Base-by-base conservation (phyloP, 805 yeast genomes). In the Starmerella scarabaei region DNA sequence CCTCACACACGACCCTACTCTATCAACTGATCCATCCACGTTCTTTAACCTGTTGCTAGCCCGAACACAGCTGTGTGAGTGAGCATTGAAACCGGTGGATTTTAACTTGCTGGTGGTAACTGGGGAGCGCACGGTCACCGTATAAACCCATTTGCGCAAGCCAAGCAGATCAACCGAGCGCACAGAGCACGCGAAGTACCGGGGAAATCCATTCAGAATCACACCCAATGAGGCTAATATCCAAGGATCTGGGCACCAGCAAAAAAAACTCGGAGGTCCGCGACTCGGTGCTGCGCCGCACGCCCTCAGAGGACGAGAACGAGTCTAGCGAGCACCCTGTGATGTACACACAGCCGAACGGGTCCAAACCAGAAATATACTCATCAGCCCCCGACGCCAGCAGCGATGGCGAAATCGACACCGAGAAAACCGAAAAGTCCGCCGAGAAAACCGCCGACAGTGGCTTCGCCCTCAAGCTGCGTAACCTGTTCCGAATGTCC, bases 401-500 rank as follows among this genome's bases (percentile, higher is more conserved):
- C 11, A 11, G 9, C 9, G 26, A 23, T 23, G 26, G 9, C 11
- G 26, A 23, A 7, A 23, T 7, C 9, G 26, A 23, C 26, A 11
- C 26, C 11, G 16, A 17, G 9, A 18, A 19, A 17, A 15, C 17
- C 14, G 28, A 15, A 5, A 33, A 33, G 8, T 5, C 12, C 12
- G n/a, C 8, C 7, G 30, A 19, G n/a, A 18, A 30, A 30, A 28
- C 7, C 15, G 9, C 18, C 9, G 39, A 29, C 14, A 14, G 19
- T 9, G 35, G 38, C 12, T 35, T 47, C 19, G 33, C 47, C 4
- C 37, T 34, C 28, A 26, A 39, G 24, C 27, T 47, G 29, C 35
- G 35, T n/a, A 45, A 37, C 33, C 19, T 47, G 19, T 45, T 47
- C 33, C 29, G 44, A 11, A 32, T 44, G 5, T 21, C 42, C 26